These are phyloP conservation scores for Aspergillus mulundensis DNA, from an alignment of 495 filamentous ascomycete genomes.

Conservation along the genomic window DNA sequence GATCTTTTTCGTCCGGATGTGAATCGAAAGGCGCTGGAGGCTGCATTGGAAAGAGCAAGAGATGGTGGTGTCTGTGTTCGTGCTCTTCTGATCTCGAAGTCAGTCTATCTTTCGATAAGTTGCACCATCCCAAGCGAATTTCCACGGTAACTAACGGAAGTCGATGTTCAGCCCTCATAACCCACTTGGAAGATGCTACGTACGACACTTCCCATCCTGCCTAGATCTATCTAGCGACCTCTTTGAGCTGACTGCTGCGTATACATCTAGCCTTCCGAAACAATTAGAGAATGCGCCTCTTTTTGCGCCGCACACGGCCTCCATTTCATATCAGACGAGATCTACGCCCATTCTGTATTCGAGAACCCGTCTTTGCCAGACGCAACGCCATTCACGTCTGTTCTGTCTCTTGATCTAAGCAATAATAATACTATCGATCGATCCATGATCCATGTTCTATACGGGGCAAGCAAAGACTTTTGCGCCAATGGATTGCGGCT, in stretches of 20 bases:
- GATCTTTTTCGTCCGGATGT: neutral
- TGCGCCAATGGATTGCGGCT: conserved; percentile 53
- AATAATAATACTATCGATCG: conserved; percentile 44
- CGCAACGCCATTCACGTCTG: conserved; percentile 31
- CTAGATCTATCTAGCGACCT: no score
- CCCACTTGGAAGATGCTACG: conserved; percentile 56
- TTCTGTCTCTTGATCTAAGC: conserved; percentile 43
- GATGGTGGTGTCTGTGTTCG: neutral
- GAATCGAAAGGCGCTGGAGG: neutral
- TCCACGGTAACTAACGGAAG: no score
- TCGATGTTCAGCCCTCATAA: conserved; percentile 56
- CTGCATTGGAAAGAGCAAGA: neutral
- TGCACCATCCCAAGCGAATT: no score
- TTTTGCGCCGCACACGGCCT: conserved; percentile 53
- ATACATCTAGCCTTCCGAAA: conserved; percentile 17
- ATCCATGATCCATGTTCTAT: conserved; percentile 52
- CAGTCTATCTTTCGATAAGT: no score
- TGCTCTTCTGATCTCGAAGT: neutral
- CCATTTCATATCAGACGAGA: conserved; percentile 60
- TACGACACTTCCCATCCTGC: no score
- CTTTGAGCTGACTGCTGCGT: no score
- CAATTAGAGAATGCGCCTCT: conserved; percentile 42
- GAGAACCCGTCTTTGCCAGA: conserved; percentile 28
- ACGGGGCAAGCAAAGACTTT: conserved; percentile 61
- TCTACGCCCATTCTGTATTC: conserved; percentile 57